phyloP scores from a whole-genome alignment of 805 yeast species.

The Starmerella sp. region DNA sequence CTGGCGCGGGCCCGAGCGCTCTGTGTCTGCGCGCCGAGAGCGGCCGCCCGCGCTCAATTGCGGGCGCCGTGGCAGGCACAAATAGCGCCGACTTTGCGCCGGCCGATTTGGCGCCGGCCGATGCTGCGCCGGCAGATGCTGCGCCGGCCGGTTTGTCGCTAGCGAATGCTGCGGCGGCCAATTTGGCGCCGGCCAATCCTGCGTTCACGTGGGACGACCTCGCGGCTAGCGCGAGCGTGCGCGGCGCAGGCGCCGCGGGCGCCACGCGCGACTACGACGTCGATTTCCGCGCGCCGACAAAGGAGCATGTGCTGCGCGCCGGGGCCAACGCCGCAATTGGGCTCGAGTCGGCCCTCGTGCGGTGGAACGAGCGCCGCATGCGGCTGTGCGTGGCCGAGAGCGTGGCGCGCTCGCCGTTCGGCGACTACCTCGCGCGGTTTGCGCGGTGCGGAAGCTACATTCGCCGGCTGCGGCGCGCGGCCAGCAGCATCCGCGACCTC shows the following conservation, averaged over 20 bases:
- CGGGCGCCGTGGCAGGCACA: no score
- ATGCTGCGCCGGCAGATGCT: no score
- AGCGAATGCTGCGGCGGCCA: no score
- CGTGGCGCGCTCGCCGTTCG: not conserved
- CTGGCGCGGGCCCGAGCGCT: not conserved
- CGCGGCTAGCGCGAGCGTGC: not conserved
- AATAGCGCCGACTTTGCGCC: no score
- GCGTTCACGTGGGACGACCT: not conserved
- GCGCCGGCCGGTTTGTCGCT: no score
- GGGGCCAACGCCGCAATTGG: constrained; percentile 9
- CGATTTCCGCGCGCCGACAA: not conserved
- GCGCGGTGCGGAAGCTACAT: constrained; percentile 8
- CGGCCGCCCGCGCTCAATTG: no score
- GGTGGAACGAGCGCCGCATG: constrained; percentile 1
- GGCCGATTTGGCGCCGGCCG: no score
- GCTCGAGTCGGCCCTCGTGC: not conserved
- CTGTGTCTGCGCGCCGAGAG: not conserved
- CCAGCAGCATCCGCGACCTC: not conserved
- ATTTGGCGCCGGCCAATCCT: not conserved
- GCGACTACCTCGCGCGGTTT: not conserved
- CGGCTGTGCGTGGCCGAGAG: not conserved
- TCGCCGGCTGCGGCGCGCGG: constrained; percentile 10
- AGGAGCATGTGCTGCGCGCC: not conserved
- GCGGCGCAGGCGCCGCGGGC: not conserved
- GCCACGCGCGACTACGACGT: not conserved